Percentiles rank a stretch among this genome's conserved stretches.
Evolutionary conservation across 306 rosid genomes (phyloP).

Genomic region (Senna siamea): DNA sequence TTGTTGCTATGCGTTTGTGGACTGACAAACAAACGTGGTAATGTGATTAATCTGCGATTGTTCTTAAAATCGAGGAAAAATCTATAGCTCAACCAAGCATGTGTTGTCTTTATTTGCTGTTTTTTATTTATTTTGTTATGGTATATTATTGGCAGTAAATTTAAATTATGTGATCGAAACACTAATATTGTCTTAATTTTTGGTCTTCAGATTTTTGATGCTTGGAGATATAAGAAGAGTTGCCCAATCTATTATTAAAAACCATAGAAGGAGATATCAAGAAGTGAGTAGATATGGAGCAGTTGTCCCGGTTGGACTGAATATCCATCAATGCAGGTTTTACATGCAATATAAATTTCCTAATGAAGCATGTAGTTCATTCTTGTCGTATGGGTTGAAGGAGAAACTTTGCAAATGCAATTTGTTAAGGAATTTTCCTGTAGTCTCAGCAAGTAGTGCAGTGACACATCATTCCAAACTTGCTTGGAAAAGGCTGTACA

Average conservation of each 20-base stretch:
- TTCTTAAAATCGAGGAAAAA: no score
- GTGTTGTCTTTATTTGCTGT: no score
- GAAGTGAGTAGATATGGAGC: slow-evolving; percentile 51
- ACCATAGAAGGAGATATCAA: slow-evolving; percentile 38
- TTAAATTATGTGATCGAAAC: background rate
- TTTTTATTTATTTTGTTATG: no score
- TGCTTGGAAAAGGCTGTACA: slow-evolving; percentile 62
- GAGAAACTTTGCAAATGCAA: slow-evolving; percentile 40
- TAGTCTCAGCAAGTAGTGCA: slow-evolving; percentile 43
- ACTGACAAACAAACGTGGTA: no score
- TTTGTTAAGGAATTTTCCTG: slow-evolving; percentile 44
- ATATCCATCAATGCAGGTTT: slow-evolving; percentile 45
- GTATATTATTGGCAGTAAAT: background rate
- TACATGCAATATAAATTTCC: slow-evolving; percentile 42
- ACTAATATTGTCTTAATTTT: slow-evolving; percentile 4
- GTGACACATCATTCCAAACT: slow-evolving; percentile 50
- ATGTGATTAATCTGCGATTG: no score
- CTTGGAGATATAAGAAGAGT: slow-evolving; percentile 53
- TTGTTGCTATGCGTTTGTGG: no score
- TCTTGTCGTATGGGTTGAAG: slow-evolving; percentile 39
- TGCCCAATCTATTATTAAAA: slow-evolving; percentile 46
- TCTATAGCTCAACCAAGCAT: no score
- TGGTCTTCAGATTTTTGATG: slow-evolving; percentile 63
- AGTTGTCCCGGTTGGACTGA: slow-evolving; percentile 42
- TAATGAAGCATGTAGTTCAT: slow-evolving; percentile 37